Evolutionary conservation across 345 rosid genomes (phyloP).

Genomic region (Aquilaria yunnanensis): DNA sequence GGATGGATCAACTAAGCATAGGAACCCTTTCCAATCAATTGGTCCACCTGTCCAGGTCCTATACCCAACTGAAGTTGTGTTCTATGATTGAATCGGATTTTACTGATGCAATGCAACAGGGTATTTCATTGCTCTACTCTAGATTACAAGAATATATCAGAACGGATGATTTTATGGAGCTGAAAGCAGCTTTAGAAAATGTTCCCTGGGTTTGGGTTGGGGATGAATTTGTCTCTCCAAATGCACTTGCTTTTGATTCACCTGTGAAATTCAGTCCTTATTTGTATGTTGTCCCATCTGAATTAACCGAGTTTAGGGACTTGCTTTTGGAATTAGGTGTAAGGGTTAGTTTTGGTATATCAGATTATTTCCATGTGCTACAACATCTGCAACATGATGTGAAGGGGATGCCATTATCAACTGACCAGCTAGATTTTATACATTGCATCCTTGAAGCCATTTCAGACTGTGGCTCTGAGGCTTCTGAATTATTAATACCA

Average conservation of each 20-base stretch:
- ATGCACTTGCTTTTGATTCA: conserved; percentile 92
- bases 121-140: conserved; percentile 57
- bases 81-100: conserved; percentile 42
- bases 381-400: conserved; percentile 60
- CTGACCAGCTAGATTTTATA: conserved; percentile 73
- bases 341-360: conserved; percentile 66
- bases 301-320: conserved; percentile 69
- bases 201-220: conserved; percentile 94
- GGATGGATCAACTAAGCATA: conserved; percentile 52
- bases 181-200: conserved; percentile 61
- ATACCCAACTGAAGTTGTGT: conserved; percentile 43
- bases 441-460: conserved; percentile 82
- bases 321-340: conserved; percentile 82
- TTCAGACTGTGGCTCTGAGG: conserved; percentile 58
- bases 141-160: conserved; percentile 56
- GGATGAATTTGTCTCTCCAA: conserved; percentile 74
- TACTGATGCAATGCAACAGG: conserved; percentile 51
- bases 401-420: conserved; percentile 51
- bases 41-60: conserved; percentile 64
- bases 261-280: conserved; percentile 93
- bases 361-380: conserved; percentile 73
- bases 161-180: conserved; percentile 46
- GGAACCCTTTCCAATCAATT: conserved; percentile 59
- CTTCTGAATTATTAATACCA: conserved; percentile 54
- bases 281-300: conserved; percentile 95